phyloP scores from a whole-genome alignment of 2,329 filamentous ascomycete species.

The Fusarium hostae region DNA sequence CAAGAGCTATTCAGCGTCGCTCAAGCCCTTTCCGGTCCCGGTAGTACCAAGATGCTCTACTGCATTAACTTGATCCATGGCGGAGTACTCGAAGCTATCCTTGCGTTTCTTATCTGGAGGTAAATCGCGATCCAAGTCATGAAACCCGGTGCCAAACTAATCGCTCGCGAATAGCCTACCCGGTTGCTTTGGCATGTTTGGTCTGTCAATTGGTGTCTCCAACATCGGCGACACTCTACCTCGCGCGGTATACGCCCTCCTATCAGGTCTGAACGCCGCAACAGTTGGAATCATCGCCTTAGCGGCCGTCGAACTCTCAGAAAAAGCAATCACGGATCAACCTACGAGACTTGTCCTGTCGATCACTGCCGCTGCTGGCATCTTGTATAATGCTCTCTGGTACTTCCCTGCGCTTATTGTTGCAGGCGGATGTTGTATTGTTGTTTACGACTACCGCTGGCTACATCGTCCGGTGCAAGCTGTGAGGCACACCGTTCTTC shows the following conservation, averaged over 20 bases:
- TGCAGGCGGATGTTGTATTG: not conserved
- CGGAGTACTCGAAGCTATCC: conserved; percentile 66
- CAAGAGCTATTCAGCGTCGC: conserved; percentile 77
- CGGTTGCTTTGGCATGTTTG: conserved; percentile 77
- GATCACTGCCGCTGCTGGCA: conserved; percentile 69
- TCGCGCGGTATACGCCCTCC: conserved; percentile 71
- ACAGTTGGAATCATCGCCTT: conserved; percentile 78
- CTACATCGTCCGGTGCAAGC: conserved; percentile 49
- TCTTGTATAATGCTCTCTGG: conserved; percentile 79
- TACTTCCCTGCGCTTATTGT: conserved; percentile 71
- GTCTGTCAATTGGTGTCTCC: conserved; percentile 71
- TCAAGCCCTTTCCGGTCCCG: conserved; percentile 75
- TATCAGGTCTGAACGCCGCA: conserved; percentile 77
- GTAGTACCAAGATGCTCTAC: conserved; percentile 77
- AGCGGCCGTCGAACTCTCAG: conserved; percentile 73
- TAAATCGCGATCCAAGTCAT: conserved; percentile 51
- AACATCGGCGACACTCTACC: conserved; percentile 69
- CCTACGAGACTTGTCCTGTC: conserved; percentile 73
- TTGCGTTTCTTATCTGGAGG: conserved; percentile 74
- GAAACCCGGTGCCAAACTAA: conserved; percentile 37
- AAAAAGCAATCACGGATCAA: conserved; percentile 74
- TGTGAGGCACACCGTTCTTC: rapidly evolving
- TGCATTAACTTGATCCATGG: conserved; percentile 73
- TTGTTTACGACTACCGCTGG: conserved; percentile 44
- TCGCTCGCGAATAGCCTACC: conserved; percentile 59